These are phyloP conservation scores for Coffea eugenioides DNA, from an alignment of 257 asterid species.

Conservation along the genomic window DNA sequence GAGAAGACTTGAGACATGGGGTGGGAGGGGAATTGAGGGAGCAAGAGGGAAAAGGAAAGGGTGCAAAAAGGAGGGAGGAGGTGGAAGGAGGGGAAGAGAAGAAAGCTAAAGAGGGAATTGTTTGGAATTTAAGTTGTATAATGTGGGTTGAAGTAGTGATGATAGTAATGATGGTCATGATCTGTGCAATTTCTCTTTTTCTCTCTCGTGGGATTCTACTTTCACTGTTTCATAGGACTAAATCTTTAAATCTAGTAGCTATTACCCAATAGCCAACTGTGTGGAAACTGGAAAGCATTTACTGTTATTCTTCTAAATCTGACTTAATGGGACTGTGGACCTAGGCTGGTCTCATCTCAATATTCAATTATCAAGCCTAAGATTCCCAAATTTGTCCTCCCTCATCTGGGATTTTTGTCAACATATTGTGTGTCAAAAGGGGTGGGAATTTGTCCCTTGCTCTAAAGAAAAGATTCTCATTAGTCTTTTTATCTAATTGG, in stretches of 20 bases:
- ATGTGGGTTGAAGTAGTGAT: conserved; percentile 43
- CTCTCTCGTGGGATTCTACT: conserved; percentile 13
- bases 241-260: conserved; percentile 2
- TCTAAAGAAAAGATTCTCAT: background rate
- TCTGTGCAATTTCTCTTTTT: conserved; percentile 31
- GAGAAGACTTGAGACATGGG: conserved; percentile 28
- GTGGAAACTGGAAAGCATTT: conserved; percentile 13
- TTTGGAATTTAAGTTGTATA: conserved; percentile 39
- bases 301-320: background rate
- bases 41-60: conserved; percentile 19
- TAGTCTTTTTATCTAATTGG: conserved; percentile 7
- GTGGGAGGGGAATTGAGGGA: conserved; percentile 21
- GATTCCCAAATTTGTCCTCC: conserved; percentile 23
- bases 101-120: conserved; percentile 35
- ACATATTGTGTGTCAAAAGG: conserved; percentile 11
- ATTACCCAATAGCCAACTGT: conserved; percentile 11
- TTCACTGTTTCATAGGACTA: conserved; percentile 29
- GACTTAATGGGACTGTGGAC: conserved; percentile 14
- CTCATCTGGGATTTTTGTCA: conserved; percentile 10
- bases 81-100: conserved; percentile 35
- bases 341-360: background rate
- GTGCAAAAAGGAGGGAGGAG: conserved; percentile 26
- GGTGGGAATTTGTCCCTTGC: conserved; percentile 20
- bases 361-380: background rate
- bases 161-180: conserved; percentile 44